Conservation (phyloP, 2,329 filamentous ascomycete species). For the Paraphoma chrysanthemicola region DNA sequence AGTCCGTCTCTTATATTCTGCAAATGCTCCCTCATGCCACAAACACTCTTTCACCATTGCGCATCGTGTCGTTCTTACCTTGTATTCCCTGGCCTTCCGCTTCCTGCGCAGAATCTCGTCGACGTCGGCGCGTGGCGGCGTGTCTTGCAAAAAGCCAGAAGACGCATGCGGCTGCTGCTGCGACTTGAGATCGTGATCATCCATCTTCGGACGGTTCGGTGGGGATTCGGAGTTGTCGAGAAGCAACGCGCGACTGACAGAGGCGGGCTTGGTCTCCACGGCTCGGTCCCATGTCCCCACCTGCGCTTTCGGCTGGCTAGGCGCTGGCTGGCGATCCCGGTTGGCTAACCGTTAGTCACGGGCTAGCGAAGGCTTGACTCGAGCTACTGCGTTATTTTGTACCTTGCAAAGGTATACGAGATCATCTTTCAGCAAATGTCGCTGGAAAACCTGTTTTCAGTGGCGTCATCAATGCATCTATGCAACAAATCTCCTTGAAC, state of each 20-base stretch:
- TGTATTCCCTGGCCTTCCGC: slow-evolving; percentile 60
- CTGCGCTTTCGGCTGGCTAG: neutral
- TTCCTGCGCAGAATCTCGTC: slow-evolving; percentile 59
- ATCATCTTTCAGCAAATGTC: neutral
- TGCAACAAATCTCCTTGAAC: too few relatives aligned
- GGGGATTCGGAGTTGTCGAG: slow-evolving; percentile 8
- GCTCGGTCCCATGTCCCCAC: neutral
- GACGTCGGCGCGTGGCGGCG: slow-evolving; percentile 54
- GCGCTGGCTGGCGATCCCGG: slow-evolving; percentile 12
- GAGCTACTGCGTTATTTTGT: neutral
- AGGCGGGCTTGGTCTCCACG: slow-evolving; percentile 7
- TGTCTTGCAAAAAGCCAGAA: slow-evolving; percentile 35
- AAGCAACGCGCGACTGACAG: slow-evolving; percentile 11
- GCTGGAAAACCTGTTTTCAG: neutral
- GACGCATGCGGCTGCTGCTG: slow-evolving; percentile 32
- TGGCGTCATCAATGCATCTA: too few relatives aligned
- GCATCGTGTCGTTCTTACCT: slow-evolving; percentile 36
- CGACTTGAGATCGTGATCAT: slow-evolving; percentile 27
- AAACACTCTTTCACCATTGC: neutral
- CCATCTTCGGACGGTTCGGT: slow-evolving; percentile 34
- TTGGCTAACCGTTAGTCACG: slow-evolving; percentile 14
- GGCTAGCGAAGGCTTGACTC: slow-evolving; percentile 12
- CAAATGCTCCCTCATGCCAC: neutral
- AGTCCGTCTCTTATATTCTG: neutral
- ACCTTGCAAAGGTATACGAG: neutral